These are phyloP conservation scores for Trifolium fragiferum DNA, from an alignment of 306 rosid species.

Conservation along the genomic window DNA sequence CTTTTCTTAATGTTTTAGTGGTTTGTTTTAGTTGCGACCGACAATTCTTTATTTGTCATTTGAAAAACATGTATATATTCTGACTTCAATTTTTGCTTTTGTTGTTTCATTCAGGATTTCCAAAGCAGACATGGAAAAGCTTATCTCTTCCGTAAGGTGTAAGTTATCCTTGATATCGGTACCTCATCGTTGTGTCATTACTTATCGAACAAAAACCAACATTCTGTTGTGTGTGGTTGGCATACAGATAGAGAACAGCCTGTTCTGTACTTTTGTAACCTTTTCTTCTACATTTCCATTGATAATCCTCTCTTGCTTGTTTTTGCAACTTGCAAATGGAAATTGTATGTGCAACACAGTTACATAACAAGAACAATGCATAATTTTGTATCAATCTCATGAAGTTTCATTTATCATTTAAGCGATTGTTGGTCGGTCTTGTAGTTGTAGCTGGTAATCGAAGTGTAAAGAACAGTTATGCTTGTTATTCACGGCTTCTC, in stretches of 20 bases:
- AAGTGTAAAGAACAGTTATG: conserved; percentile 3
- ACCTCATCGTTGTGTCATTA: conserved; percentile 33
- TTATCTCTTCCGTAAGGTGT: conserved; percentile 97
- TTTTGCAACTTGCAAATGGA: no score
- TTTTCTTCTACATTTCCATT: no score
- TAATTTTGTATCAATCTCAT: no score
- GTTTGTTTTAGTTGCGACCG: conserved; percentile 24
- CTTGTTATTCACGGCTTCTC: neutral
- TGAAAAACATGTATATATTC: conserved; percentile 37
- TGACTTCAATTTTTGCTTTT: conserved; percentile 57
- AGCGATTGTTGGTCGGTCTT: neutral
- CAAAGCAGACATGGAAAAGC: conserved; percentile 88
- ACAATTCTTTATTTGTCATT: conserved; percentile 33
- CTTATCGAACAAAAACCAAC: conserved; percentile 2
- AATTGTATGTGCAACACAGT: no score
- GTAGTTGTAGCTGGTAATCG: neutral
- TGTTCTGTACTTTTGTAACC: no score
- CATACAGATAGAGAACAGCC: no score
- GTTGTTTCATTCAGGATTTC: conserved; percentile 81
- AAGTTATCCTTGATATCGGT: conserved; percentile 65
- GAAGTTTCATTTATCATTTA: no score
- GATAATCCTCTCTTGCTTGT: no score
- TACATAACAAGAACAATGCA: no score
- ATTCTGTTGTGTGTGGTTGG: neutral
- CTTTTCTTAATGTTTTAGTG: conserved; percentile 2